Conservation (phyloP, 257 asterid genomes). For the Anisodus acutangulus region DNA sequence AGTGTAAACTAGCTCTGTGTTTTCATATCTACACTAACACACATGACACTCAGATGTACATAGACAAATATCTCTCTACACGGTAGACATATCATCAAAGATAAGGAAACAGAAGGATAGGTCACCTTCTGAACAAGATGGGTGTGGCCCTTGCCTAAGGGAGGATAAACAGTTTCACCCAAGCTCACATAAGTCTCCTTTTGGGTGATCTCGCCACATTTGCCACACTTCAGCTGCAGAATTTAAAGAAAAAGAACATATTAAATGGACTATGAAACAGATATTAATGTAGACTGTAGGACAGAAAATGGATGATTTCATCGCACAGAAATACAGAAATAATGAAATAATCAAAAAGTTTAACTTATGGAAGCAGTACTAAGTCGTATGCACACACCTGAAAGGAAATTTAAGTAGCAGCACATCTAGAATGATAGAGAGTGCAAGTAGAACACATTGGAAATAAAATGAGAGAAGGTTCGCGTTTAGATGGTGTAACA, state of each 20-base stretch:
- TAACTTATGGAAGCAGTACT: neutral
- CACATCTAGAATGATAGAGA: neutral
- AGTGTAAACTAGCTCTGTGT: neutral
- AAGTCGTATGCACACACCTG: neutral
- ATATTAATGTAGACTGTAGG: neutral
- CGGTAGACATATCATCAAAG: neutral
- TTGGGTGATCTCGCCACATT: constrained; percentile 73
- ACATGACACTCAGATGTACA: neutral
- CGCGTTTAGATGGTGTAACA: too few relatives aligned
- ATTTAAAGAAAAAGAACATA: neutral
- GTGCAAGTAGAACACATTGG: neutral
- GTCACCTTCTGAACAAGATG: constrained; percentile 79
- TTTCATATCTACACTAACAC: neutral
- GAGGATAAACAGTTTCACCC: constrained; percentile 60
- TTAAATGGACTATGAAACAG: neutral
- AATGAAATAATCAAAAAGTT: neutral
- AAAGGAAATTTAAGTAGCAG: constrained; percentile 11
- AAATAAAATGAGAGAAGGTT: neutral
- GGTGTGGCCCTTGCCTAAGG: constrained; percentile 60
- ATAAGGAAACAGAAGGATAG: neutral
- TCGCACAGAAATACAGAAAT: neutral
- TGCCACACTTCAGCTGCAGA: constrained; percentile 72
- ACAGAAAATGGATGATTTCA: constrained; percentile 2
- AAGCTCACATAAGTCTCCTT: constrained; percentile 73
- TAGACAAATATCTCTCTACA: neutral